Percentiles rank a stretch among this genome's conserved stretches.
Evolutionary conservation across 176 grass and related monocot species (phyloP).

Genomic region (Metroxylon sagu): DNA sequence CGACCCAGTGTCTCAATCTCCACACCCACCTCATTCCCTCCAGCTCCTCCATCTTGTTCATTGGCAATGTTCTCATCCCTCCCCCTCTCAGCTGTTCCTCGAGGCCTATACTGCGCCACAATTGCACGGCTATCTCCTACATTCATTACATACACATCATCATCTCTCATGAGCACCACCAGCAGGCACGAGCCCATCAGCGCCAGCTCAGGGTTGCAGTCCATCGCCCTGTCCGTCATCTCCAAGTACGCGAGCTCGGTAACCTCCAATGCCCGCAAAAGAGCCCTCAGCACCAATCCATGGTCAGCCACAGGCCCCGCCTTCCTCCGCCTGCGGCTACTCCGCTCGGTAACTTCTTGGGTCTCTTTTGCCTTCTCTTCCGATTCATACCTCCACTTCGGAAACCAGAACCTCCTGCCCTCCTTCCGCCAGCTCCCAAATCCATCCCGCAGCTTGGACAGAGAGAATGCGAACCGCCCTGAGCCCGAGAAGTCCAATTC

Average conservation of each 20-base stretch:
- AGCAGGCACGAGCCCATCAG: constrained; percentile 83
- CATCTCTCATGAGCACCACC: constrained; percentile 63
- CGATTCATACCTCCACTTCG: constrained; percentile 33
- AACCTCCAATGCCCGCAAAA: constrained; percentile 39
- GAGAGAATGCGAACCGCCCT: constrained; percentile 62
- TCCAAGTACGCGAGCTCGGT: constrained; percentile 57
- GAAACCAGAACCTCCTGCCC: constrained; percentile 14
- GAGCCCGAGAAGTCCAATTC: constrained; percentile 65
- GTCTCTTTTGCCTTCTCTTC: constrained; percentile 35
- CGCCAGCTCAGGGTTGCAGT: constrained; percentile 68
- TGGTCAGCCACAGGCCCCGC: constrained; percentile 46
- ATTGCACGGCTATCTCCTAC: constrained; percentile 82
- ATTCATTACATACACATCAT: constrained; percentile 96
- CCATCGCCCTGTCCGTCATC: constrained; percentile 63
- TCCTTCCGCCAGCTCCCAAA: constrained; percentile 19
- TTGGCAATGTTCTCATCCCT: too few species aligned
- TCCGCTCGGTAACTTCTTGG: constrained; percentile 18
- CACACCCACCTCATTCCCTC: constrained; percentile 31
- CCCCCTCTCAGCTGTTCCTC: too few species aligned
- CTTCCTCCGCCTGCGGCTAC: constrained; percentile 4
- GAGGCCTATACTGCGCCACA: constrained; percentile 39
- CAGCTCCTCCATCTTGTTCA: not conserved
- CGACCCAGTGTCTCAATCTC: constrained; percentile 35
- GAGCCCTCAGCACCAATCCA: constrained; percentile 49
- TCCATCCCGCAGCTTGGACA: constrained; percentile 44